Conservation (phyloP, 768 basidiomycete species). For the Cystoderma amianthinum region DNA sequence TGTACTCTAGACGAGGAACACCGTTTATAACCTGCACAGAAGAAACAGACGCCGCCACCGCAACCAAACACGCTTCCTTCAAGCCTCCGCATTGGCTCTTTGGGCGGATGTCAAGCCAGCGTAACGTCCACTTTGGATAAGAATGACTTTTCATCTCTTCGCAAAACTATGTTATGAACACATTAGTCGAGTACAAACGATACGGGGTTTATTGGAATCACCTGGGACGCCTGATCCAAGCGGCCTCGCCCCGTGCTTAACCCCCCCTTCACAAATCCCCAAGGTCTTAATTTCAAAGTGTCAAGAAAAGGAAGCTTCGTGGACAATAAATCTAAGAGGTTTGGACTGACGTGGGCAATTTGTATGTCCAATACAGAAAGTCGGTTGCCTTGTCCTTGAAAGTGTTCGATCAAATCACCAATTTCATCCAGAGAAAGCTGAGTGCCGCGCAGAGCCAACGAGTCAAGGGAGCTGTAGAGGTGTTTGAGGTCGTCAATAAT, state of each 20-base stretch:
- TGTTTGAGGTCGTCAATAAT: background rate
- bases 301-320: background rate
- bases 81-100: background rate
- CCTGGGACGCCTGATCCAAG: background rate
- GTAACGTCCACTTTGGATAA: background rate
- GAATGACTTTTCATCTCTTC: background rate
- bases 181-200: too few species aligned
- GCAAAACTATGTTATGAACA: too few species aligned
- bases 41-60: background rate
- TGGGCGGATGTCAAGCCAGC: background rate
- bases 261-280: background rate
- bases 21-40: background rate
- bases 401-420: background rate
- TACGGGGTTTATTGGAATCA: too few species aligned
- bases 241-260: too few species aligned
- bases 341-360: background rate
- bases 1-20: background rate
- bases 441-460: background rate
- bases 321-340: background rate
- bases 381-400: background rate
- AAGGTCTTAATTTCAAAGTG: background rate
- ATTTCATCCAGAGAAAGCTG: background rate
- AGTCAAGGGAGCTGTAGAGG: background rate
- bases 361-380: background rate
- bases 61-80: background rate